These are phyloP conservation scores for Friedmanniomyces simplex DNA, from an alignment of 495 filamentous ascomycete genomes.

Conservation along the genomic window DNA sequence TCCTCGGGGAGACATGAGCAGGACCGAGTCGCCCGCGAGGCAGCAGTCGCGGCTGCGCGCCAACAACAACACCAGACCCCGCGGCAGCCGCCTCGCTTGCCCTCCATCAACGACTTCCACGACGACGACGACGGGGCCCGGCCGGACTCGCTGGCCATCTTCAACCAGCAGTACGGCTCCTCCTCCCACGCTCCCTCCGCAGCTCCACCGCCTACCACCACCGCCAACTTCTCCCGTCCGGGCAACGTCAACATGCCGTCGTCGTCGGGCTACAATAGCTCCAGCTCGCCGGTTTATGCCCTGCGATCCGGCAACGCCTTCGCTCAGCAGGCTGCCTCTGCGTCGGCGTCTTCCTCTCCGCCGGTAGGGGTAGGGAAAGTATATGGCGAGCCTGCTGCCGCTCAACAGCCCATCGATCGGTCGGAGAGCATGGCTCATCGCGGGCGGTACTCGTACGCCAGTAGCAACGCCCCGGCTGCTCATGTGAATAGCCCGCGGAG, in stretches of 20 bases:
- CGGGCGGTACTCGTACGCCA: conserved; percentile 93
- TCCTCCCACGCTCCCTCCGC: conserved; percentile 21
- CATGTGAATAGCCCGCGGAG: conserved; percentile 89
- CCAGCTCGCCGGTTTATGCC: conserved; percentile 21
- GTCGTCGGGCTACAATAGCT: background rate
- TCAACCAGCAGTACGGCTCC: conserved; percentile 41
- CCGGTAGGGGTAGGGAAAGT: conserved; percentile 18
- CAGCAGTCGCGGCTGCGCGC: background rate
- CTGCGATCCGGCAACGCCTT: conserved; percentile 35
- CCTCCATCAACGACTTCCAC: conserved; percentile 59
- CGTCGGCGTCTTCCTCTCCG: background rate
- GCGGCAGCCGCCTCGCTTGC: conserved; percentile 66
- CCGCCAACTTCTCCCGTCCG: conserved; percentile 19
- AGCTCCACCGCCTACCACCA: background rate
- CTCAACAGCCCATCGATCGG: conserved; percentile 60
- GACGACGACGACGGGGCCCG: conserved; percentile 56
- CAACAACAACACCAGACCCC: conserved; percentile 36
- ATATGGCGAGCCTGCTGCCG: conserved; percentile 21
- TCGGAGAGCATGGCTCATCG: conserved; percentile 95
- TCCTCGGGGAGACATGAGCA: conserved; percentile 7
- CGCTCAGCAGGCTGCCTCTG: conserved; percentile 21
- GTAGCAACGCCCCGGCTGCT: conserved; percentile 70
- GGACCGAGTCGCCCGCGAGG: background rate
- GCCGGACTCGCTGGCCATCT: conserved; percentile 54
- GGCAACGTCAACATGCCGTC: conserved; percentile 16